Percentiles rank a stretch among this genome's conserved stretches.
Conservation (phyloP, 176 grass and related monocot genomes). For the Raddia guianensis region DNA sequence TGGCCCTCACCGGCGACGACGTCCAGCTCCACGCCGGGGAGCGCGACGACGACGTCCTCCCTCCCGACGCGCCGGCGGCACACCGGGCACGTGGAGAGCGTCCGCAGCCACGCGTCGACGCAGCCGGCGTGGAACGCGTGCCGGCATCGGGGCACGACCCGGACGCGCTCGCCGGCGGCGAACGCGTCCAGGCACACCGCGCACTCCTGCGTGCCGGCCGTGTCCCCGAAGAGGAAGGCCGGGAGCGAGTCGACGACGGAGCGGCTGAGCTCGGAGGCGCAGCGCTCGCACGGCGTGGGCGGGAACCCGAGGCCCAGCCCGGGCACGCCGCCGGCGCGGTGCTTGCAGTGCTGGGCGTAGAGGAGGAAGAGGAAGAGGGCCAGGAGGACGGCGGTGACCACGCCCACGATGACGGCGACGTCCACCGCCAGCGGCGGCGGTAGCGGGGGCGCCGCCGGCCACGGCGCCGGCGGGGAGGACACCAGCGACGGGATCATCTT, state of each 20-base stretch:
- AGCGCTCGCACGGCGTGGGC: slow-evolving; percentile 26
- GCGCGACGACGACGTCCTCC: slow-evolving; percentile 15
- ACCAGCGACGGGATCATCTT: slow-evolving; percentile 24
- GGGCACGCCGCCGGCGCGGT: slow-evolving; percentile 7
- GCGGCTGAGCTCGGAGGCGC: slow-evolving; percentile 34
- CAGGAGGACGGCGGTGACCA: slow-evolving; percentile 34
- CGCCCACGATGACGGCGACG: slow-evolving; percentile 31
- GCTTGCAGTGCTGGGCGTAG: slow-evolving; percentile 52
- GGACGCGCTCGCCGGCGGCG: slow-evolving; percentile 47
- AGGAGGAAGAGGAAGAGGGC: slow-evolving; percentile 52
- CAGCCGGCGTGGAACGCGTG: slow-evolving; percentile 60
- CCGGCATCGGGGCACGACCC: slow-evolving; percentile 49
- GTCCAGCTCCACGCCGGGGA: neutral
- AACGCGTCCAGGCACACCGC: slow-evolving; percentile 51
- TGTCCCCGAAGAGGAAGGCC: slow-evolving; percentile 30
- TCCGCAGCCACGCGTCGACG: slow-evolving; percentile 52
- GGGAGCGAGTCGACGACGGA: slow-evolving; percentile 37
- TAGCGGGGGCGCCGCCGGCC: neutral
- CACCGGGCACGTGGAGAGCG: slow-evolving; percentile 46
- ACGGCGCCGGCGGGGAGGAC: slow-evolving; percentile 3
- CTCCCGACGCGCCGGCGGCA: slow-evolving; percentile 43
- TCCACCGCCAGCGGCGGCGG: neutral
- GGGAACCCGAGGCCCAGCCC: slow-evolving; percentile 27
- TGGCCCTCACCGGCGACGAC: neutral
- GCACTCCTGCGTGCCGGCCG: slow-evolving; percentile 37